Conservation (phyloP, 495 filamentous ascomycete genomes). For the Podospora appendiculata region DNA sequence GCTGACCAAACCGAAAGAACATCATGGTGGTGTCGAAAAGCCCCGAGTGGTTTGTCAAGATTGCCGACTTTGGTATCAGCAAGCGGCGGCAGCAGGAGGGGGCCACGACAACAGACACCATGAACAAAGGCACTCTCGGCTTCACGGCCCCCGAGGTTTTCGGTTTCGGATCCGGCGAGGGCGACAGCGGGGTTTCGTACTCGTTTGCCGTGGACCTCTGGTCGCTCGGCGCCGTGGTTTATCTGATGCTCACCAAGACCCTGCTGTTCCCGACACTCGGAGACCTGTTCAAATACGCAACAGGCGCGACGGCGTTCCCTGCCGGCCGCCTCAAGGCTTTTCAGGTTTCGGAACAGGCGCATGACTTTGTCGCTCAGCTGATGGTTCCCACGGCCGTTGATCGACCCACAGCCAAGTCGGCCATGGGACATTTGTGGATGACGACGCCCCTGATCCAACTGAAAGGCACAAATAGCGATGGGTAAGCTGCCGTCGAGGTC, state of each 20-base stretch:
- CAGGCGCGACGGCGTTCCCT: slow-evolving; percentile 1
- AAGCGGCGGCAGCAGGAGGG: slow-evolving; percentile 7
- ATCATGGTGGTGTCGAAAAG: slow-evolving; percentile 7
- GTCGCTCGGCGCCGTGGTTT: slow-evolving; percentile 12
- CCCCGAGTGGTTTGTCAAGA: slow-evolving; percentile 38
- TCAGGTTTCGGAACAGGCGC: not conserved
- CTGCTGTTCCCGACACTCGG: slow-evolving; percentile 1
- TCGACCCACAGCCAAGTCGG: too few relatives aligned
- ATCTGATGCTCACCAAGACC: slow-evolving; percentile 4
- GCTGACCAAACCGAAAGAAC: slow-evolving; percentile 7
- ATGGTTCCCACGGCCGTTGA: not conserved
- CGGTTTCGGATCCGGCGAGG: not conserved
- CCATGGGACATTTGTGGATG: too few relatives aligned
- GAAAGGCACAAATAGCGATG: too few relatives aligned
- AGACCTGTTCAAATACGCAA: slow-evolving; percentile 5
- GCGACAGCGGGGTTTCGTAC: not conserved
- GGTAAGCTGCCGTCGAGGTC: too few relatives aligned
- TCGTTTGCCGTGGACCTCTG: slow-evolving; percentile 11
- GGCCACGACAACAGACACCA: slow-evolving; percentile 1
- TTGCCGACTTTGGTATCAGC: slow-evolving; percentile 46
- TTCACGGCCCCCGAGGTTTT: slow-evolving; percentile 11
- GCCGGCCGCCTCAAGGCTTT: not conserved
- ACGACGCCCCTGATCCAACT: too few relatives aligned
- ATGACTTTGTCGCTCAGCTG: slow-evolving; percentile 2
- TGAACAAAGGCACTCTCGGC: slow-evolving; percentile 6